Evolutionary conservation across 1,284 basidiomycete species (phyloP).

Genomic region (Austroboletus niveus): DNA sequence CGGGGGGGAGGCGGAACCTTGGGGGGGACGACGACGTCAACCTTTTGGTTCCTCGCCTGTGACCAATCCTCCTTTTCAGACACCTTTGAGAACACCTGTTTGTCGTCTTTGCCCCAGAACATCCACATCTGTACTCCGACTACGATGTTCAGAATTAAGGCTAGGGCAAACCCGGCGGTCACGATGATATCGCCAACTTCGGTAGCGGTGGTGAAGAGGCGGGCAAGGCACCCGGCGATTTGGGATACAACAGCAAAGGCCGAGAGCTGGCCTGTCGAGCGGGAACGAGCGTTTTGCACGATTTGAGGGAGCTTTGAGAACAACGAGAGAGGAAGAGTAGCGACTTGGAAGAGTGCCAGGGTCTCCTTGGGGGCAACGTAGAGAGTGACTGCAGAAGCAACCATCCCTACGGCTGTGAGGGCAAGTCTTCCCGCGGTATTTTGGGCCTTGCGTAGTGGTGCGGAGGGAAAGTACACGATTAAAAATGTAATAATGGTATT

Average conservation of each 20-base stretch:
- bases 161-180: slow-evolving; percentile 77
- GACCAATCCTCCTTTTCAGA: slow-evolving; percentile 32
- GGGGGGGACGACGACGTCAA: slow-evolving; percentile 43
- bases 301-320: slow-evolving; percentile 89
- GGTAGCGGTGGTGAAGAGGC: slow-evolving; percentile 85
- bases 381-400: slow-evolving; percentile 45
- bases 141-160: slow-evolving; percentile 75
- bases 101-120: slow-evolving; percentile 71
- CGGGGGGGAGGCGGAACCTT: slow-evolving; percentile 40
- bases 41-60: slow-evolving; percentile 31
- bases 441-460: slow-evolving; percentile 27
- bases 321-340: slow-evolving; percentile 82
- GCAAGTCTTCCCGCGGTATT: slow-evolving; percentile 35
- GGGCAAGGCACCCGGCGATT: slow-evolving; percentile 80
- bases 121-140: slow-evolving; percentile 79
- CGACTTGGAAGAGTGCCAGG: slow-evolving; percentile 68
- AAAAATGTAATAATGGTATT: slow-evolving; percentile 82
- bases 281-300: slow-evolving; percentile 66
- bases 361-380: slow-evolving; percentile 47
- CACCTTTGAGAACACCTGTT: slow-evolving; percentile 31
- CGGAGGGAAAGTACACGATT: slow-evolving; percentile 61
- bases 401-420: slow-evolving; percentile 40
- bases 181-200: slow-evolving; percentile 83
- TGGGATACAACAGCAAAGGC: slow-evolving; percentile 85
- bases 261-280: slow-evolving; percentile 87